Conservation (phyloP, 2,329 filamentous ascomycete species). For the Exophiala lecanii-corni region DNA sequence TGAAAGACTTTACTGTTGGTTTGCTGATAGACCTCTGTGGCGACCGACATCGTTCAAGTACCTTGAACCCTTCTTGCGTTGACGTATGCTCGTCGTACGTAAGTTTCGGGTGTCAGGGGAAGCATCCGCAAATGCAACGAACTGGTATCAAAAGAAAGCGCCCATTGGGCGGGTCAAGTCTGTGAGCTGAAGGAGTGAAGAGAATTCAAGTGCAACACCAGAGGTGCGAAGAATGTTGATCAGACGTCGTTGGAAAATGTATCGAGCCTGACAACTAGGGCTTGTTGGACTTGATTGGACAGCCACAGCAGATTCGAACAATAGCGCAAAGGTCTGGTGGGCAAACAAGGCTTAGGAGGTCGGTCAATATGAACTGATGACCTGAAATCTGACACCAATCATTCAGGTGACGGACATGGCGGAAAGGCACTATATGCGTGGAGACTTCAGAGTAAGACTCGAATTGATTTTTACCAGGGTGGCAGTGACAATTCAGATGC, state of each 20-base stretch:
- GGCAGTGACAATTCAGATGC: conserved; percentile 7
- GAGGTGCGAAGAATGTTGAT: conserved; percentile 5
- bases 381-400: conserved; percentile 8
- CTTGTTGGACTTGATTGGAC: conserved; percentile 18
- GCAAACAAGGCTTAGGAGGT: conserved; percentile 15
- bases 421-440: conserved; percentile 13
- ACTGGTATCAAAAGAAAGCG: conserved; percentile 6
- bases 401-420: conserved; percentile 5
- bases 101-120: conserved; percentile 12
- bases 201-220: conserved; percentile 3
- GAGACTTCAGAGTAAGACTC: conserved; percentile 5
- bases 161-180: conserved; percentile 10
- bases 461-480: conserved; percentile 11
- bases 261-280: conserved; percentile 7
- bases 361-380: conserved; percentile 8
- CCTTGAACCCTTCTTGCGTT: conserved; percentile 7
- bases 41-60: conserved; percentile 28
- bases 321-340: conserved; percentile 20
- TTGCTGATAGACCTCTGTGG: conserved; percentile 22
- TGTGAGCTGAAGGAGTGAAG: conserved; percentile 13
- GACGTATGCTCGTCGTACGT: conserved; percentile 16
- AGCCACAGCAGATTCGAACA: conserved; percentile 8
- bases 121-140: conserved; percentile 19
- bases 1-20: conserved; percentile 15
- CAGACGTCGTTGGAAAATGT: conserved; percentile 11